A percentile compares a stretch with the other conserved stretches of the same genome.
phyloP scores from a whole-genome alignment of 2,329 filamentous ascomycete species.

The Xylaria sp. region DNA sequence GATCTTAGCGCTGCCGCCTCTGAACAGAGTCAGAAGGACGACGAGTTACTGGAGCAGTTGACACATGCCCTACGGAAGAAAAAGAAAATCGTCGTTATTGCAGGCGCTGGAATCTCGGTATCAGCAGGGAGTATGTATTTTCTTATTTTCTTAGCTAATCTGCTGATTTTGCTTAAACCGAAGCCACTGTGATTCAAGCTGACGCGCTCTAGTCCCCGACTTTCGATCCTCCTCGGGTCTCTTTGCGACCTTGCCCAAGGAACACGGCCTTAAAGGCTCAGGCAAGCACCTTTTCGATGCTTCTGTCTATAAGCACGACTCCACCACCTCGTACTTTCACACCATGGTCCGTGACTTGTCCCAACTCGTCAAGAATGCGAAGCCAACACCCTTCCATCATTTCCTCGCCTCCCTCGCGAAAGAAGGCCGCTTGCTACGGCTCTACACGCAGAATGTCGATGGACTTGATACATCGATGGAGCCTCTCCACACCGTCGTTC shows the following conservation, averaged over 20 bases:
- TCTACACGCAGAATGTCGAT: conserved; percentile 98
- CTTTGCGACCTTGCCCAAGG: conserved; percentile 84
- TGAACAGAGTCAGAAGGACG: conserved; percentile 61
- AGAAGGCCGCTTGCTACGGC: conserved; percentile 85
- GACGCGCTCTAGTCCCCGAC: conserved; percentile 76
- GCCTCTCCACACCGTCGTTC: conserved; percentile 82
- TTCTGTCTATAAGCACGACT: conserved; percentile 93
- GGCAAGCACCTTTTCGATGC: conserved; percentile 98
- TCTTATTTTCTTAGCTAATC: background rate
- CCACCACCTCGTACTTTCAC: conserved; percentile 90
- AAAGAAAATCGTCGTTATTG: conserved; percentile 96
- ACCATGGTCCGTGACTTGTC: conserved; percentile 94
- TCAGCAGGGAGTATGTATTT: conserved; percentile 77
- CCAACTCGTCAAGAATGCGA: conserved; percentile 77
- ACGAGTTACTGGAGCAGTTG: conserved; percentile 75
- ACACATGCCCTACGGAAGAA: conserved; percentile 82
- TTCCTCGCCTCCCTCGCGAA: conserved; percentile 89
- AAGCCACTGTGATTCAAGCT: conserved; percentile 39
- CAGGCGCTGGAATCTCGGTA: conserved; percentile 95
- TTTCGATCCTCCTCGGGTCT: conserved; percentile 93
- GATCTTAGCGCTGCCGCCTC: conserved; percentile 69
- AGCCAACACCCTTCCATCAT: conserved; percentile 91
- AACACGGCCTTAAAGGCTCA: conserved; percentile 91
- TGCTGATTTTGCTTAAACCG: conserved; percentile 37
- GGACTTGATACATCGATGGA: conserved; percentile 87